Evolutionary conservation across 1,139 yeast genomes (phyloP).

Genomic region (Arxiozyma telluris): DNA sequence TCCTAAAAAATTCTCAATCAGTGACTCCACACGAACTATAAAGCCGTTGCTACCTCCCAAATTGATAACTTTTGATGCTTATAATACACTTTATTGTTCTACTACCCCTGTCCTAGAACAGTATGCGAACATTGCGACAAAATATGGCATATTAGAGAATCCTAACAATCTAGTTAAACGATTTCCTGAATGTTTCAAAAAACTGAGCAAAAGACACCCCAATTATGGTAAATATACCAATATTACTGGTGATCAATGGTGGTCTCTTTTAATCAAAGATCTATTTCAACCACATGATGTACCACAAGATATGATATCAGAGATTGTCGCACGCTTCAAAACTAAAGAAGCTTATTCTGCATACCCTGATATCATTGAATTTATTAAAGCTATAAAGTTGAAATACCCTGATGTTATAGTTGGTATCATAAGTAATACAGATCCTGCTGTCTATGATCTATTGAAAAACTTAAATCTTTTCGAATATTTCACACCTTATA

Average conservation of each 20-base stretch:
- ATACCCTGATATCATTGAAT: conserved; percentile 46
- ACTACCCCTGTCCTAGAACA: conserved; percentile 44
- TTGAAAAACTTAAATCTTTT: conserved; percentile 38
- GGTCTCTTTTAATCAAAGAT: conserved; percentile 43
- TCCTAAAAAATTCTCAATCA: conserved; percentile 13
- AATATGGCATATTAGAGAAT: conserved; percentile 38
- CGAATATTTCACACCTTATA: conserved; percentile 33
- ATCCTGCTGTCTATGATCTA: conserved; percentile 39
- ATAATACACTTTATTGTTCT: conserved; percentile 56
- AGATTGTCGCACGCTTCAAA: conserved; percentile 41
- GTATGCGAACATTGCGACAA: conserved; percentile 40
- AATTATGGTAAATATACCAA: conserved; percentile 46
- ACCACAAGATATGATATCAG: conserved; percentile 29
- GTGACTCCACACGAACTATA: conserved; percentile 7
- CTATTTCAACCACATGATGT: conserved; percentile 33
- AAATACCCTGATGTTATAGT: conserved; percentile 33
- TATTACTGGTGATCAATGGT: conserved; percentile 43
- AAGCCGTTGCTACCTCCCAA: conserved; percentile 33
- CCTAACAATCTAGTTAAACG: conserved; percentile 26
- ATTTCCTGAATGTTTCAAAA: conserved; percentile 29
- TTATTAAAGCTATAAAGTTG: conserved; percentile 33
- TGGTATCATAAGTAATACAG: conserved; percentile 54
- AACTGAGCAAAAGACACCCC: conserved; percentile 37
- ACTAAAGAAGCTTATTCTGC: conserved; percentile 39
- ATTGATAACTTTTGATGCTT: conserved; percentile 56